Evolutionary conservation across 2,329 filamentous ascomycete species (phyloP).

Genomic region (Thielaviopsis ethacetica): DNA sequence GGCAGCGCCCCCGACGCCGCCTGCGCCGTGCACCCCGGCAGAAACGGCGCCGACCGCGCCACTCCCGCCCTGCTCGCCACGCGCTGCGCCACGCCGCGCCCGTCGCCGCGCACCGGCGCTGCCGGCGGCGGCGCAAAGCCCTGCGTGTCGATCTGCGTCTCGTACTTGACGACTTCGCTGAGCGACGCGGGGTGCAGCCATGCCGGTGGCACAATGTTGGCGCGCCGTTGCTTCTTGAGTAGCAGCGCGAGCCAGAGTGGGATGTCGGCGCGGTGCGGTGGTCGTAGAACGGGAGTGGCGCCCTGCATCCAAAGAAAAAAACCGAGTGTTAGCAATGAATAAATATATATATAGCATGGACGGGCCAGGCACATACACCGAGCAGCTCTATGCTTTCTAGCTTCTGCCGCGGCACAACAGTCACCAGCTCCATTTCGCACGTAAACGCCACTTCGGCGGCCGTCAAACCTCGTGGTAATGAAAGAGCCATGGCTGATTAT

Average conservation of each 20-base stretch:
- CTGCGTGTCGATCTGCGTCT: slow-evolving; percentile 54
- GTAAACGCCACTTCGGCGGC: slow-evolving; percentile 84
- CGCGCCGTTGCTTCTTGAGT: slow-evolving; percentile 82
- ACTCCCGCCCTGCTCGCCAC: neutral
- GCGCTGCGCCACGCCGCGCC: slow-evolving; percentile 1
- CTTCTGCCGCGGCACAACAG: slow-evolving; percentile 76
- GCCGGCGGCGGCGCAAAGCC: slow-evolving; percentile 66
- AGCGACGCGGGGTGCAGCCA: slow-evolving; percentile 75
- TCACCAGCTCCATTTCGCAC: slow-evolving; percentile 95
- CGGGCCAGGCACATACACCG: slow-evolving; percentile 43
- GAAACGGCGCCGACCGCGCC: slow-evolving; percentile 54
- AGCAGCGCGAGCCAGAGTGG: slow-evolving; percentile 92
- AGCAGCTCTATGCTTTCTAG: slow-evolving; percentile 76
- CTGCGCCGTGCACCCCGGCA: slow-evolving; percentile 55
- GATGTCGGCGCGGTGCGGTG: slow-evolving; percentile 62
- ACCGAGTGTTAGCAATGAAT: slow-evolving; percentile 2
- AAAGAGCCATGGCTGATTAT: slow-evolving; percentile 27
- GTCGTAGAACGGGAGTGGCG: slow-evolving; percentile 56
- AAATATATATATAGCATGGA: no score
- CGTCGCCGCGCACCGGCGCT: slow-evolving; percentile 27
- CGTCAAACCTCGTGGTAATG: slow-evolving; percentile 41
- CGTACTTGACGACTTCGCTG: slow-evolving; percentile 59
- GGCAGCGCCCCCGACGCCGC: slow-evolving; percentile 58
- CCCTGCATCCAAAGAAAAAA: slow-evolving; percentile 38
- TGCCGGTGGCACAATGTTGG: slow-evolving; percentile 78